phyloP scores from a whole-genome alignment of 2,329 filamentous ascomycete genomes.

The Penicillium sp. region DNA sequence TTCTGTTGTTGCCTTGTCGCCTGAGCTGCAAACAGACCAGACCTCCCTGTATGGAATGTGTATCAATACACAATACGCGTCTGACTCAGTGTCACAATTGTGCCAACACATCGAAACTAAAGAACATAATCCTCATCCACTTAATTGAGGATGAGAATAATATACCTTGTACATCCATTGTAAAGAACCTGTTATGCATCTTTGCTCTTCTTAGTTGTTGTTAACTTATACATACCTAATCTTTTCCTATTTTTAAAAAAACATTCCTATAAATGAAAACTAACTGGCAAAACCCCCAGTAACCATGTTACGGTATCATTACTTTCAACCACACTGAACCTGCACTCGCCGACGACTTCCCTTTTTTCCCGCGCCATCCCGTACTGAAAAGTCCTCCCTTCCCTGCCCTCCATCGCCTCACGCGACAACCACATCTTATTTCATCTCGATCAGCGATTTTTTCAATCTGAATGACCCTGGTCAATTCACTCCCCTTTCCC shows the following conservation, averaged over 20 bases:
- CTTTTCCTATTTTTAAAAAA: not conserved
- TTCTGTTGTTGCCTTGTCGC: conserved; percentile 2
- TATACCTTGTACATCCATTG: not conserved
- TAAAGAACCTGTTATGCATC: not conserved
- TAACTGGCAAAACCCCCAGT: not conserved
- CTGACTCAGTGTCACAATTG: conserved; percentile 5
- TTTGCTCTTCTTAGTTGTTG: not conserved
- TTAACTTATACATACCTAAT: not conserved
- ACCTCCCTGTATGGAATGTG: not conserved
- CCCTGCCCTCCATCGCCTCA: conserved; percentile 36
- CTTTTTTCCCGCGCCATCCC: conserved; percentile 23
- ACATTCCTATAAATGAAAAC: not conserved
- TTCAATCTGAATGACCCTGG: conserved; percentile 44
- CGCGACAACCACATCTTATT: conserved; percentile 41
- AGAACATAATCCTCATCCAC: not conserved
- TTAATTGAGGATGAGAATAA: not conserved
- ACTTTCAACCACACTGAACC: conserved; percentile 4
- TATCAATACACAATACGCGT: conserved; percentile 10
- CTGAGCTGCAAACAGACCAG: conserved; percentile 1
- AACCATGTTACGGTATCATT: conserved; percentile 4
- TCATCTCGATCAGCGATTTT: conserved; percentile 48
- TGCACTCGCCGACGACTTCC: conserved; percentile 3
- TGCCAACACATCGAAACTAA: conserved; percentile 3
- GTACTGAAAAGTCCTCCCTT: conserved; percentile 37
- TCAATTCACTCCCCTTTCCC: conserved; percentile 41